phyloP scores from a whole-genome alignment of 176 grass and related monocot genomes.

The Puya raimondii region DNA sequence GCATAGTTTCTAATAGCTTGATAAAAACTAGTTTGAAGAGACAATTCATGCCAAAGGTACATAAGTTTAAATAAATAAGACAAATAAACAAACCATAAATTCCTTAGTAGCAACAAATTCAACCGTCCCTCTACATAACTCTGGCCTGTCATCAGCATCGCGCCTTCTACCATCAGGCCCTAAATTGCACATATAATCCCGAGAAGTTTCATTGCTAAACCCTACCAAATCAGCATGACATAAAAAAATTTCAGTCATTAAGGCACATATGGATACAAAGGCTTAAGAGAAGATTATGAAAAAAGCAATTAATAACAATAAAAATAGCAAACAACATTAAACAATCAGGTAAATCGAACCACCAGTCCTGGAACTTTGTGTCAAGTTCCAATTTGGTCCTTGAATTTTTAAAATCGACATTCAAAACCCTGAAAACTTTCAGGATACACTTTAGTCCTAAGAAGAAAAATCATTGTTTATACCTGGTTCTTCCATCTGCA shows the following conservation, averaged over 20 bases:
- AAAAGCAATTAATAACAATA: too few species aligned
- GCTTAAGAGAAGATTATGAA: not conserved
- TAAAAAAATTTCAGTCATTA: not conserved
- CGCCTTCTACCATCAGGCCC: slow-evolving; percentile 88
- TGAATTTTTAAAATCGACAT: too few species aligned
- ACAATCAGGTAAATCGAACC: too few species aligned
- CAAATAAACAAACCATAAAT: slow-evolving; percentile 58
- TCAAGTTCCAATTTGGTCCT: too few species aligned
- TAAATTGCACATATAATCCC: slow-evolving; percentile 94
- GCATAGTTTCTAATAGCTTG: not conserved
- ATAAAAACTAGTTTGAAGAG: not conserved
- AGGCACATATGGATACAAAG: not conserved
- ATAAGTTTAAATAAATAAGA: not conserved
- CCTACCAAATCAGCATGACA: slow-evolving; percentile 27
- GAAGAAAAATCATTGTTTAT: too few species aligned
- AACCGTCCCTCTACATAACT: slow-evolving; percentile 92
- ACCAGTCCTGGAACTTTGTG: not conserved
- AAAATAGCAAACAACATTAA: slow-evolving; percentile 5
- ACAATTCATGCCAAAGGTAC: not conserved
- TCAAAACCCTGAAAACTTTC: too few species aligned
- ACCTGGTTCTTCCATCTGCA: too few species aligned
- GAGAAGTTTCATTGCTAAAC: slow-evolving; percentile 84
- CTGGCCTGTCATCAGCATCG: slow-evolving; percentile 96
- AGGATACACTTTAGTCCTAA: too few species aligned
- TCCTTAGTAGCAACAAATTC: slow-evolving; percentile 98